Evolutionary conservation across 441 rosid species (phyloP).

Genomic region (Gossypium davidsonii): DNA sequence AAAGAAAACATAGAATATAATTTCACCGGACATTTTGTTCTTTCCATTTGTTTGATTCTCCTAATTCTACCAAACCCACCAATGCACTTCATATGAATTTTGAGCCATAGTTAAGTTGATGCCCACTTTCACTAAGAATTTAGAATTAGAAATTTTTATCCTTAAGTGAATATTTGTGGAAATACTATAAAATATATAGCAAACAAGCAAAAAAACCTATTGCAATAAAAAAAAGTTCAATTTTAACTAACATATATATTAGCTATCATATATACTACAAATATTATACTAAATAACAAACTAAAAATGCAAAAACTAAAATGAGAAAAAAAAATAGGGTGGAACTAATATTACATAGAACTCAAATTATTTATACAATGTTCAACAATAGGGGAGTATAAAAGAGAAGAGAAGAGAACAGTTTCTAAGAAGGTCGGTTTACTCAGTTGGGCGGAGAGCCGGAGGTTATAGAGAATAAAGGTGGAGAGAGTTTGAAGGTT

Average conservation of each 20-base stretch:
- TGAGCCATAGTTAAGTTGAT: background rate
- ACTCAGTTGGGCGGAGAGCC: too few species aligned
- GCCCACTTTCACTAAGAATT: background rate
- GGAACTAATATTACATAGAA: too few species aligned
- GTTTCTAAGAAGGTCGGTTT: too few species aligned
- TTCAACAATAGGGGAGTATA: too few species aligned
- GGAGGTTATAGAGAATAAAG: too few species aligned
- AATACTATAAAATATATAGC: background rate
- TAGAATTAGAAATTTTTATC: background rate
- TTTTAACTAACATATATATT: too few species aligned
- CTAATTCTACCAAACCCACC: background rate
- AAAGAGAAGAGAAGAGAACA: too few species aligned
- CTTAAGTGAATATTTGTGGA: background rate
- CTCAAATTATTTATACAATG: too few species aligned
- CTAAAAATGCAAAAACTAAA: background rate
- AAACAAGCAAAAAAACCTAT: background rate
- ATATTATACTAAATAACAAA: background rate
- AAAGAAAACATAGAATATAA: background rate
- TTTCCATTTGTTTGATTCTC: background rate
- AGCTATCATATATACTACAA: background rate
- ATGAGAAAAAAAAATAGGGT: background rate
- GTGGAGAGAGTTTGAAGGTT: too few species aligned
- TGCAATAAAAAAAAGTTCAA: background rate
- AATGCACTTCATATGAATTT: background rate
- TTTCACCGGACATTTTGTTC: background rate